Evolutionary conservation across 192 early-diverging fungal genomes (phyloP).

Genomic region (Entomortierella lignicola): DNA sequence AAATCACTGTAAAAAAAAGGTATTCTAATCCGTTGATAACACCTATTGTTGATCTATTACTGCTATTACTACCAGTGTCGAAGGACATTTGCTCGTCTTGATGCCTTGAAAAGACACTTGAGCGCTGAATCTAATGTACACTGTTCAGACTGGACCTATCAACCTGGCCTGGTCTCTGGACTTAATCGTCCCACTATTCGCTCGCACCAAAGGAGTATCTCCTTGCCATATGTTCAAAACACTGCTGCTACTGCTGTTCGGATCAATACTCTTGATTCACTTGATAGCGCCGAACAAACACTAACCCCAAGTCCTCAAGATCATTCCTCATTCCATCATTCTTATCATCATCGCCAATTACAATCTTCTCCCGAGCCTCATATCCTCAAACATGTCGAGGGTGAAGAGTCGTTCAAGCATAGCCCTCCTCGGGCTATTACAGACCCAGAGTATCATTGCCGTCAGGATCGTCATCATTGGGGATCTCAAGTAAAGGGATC

Average conservation of each 20-base stretch:
- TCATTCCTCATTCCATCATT: constrained; percentile 6
- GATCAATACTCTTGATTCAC: background rate
- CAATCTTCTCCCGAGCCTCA: background rate
- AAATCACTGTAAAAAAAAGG: background rate
- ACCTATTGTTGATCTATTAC: no score
- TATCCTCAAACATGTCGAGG: background rate
- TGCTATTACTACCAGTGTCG: constrained; percentile 30
- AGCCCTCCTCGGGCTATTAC: background rate
- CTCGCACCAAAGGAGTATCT: constrained; percentile 18
- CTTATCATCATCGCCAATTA: constrained; percentile 3
- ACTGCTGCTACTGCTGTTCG: background rate
- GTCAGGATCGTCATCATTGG: background rate
- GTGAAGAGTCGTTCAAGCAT: background rate
- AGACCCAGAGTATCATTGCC: constrained; percentile 5
- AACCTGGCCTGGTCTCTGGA: constrained; percentile 15
- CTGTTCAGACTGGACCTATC: constrained; percentile 47
- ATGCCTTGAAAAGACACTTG: constrained; percentile 66
- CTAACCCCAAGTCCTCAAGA: constrained; percentile 28
- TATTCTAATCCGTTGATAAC: no score
- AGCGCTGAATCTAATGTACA: constrained; percentile 59
- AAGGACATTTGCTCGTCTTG: constrained; percentile 65
- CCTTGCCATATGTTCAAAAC: constrained; percentile 24
- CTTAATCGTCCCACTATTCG: background rate
- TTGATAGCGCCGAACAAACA: constrained; percentile 13
- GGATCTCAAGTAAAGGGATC: constrained; percentile 13